These are phyloP conservation scores for Lactifluus subvellereus DNA, from an alignment of 768 basidiomycete species.

Conservation along the genomic window DNA sequence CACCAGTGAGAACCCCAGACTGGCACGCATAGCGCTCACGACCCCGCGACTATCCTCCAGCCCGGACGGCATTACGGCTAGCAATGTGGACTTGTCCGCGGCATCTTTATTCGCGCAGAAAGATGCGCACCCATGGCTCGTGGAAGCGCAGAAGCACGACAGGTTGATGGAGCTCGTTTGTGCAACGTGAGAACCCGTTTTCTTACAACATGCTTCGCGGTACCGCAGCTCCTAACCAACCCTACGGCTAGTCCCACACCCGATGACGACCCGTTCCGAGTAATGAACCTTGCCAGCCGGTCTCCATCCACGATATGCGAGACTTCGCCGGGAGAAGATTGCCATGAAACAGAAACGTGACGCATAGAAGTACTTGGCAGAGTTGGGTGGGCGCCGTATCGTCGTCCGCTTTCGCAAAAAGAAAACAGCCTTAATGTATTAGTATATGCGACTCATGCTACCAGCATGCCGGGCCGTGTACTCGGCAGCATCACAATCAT, in stretches of 20 bases:
- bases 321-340: not conserved
- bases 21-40: slow-evolving; percentile 13
- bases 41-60: not conserved
- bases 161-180: slow-evolving; percentile 11
- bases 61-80: not conserved
- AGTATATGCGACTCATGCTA: not conserved
- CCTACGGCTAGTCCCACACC: not conserved
- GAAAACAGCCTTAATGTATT: not conserved
- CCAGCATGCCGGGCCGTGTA: not conserved
- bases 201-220: not conserved
- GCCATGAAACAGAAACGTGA: not conserved
- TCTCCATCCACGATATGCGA: not conserved
- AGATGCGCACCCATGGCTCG: slow-evolving; percentile 8
- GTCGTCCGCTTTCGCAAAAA: not conserved
- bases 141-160: slow-evolving; percentile 11
- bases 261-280: not conserved
- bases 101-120: not conserved
- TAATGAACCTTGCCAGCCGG: no score
- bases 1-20: slow-evolving; percentile 8
- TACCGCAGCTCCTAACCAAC: not conserved
- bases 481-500: not conserved
- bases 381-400: not conserved
- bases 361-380: not conserved
- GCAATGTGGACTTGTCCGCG: not conserved
- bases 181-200: not conserved